phyloP scores from a whole-genome alignment of 1,284 basidiomycete species.

The Trichosporon faecale region DNA sequence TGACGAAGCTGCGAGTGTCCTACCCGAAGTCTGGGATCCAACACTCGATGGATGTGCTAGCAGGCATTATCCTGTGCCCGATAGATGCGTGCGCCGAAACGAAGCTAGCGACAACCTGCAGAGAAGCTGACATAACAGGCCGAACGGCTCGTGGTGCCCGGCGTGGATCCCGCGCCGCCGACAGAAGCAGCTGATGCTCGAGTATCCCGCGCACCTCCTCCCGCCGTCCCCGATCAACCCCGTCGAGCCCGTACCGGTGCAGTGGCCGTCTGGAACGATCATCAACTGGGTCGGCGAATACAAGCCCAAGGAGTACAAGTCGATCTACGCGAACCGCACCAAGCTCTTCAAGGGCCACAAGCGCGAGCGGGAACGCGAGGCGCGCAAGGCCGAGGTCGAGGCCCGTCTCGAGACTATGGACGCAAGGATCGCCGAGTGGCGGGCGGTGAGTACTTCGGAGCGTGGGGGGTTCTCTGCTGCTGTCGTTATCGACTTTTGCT shows the following conservation, averaged over 20 bases:
- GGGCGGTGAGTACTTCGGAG: neutral
- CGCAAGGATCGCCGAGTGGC: slow-evolving; percentile 47
- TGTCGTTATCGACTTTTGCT: neutral
- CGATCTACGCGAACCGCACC: slow-evolving; percentile 31
- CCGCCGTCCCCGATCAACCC: slow-evolving; percentile 36
- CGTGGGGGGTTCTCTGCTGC: neutral
- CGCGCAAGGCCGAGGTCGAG: slow-evolving; percentile 33
- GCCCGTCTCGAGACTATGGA: slow-evolving; percentile 46
- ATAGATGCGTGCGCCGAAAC: too few species aligned
- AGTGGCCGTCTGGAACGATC: slow-evolving; percentile 26
- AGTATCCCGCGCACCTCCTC: slow-evolving; percentile 30
- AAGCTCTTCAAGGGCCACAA: slow-evolving; percentile 47
- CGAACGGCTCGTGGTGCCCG: slow-evolving; percentile 12
- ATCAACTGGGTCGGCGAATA: slow-evolving; percentile 29
- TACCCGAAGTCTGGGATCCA: too few species aligned
- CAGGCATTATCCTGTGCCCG: too few species aligned
- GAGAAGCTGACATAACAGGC: neutral
- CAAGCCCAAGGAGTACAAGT: slow-evolving; percentile 24
- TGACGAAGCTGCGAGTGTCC: too few species aligned
- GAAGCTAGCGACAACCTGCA: neutral
- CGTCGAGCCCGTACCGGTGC: slow-evolving; percentile 13
- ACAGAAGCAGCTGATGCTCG: slow-evolving; percentile 37
- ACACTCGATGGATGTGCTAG: too few species aligned
- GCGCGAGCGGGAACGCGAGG: slow-evolving; percentile 38
- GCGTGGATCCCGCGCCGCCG: slow-evolving; percentile 30